These are phyloP conservation scores for Kodamaea hsintzibuensis DNA, from an alignment of 805 yeast genomes.

Conservation along the genomic window DNA sequence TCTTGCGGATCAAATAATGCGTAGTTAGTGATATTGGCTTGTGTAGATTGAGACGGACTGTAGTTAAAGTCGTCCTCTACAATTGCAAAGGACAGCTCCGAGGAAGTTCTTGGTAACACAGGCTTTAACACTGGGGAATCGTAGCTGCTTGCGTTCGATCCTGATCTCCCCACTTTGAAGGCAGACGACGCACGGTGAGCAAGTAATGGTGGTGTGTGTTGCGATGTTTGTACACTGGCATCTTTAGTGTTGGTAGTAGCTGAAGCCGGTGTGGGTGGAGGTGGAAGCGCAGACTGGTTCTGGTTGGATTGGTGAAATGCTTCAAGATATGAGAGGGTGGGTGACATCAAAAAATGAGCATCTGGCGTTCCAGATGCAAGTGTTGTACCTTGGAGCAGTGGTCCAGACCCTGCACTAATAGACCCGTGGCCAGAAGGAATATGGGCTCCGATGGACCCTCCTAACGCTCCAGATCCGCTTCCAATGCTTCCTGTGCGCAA, in stretches of 20 bases:
- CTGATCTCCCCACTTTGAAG: slow-evolving; percentile 16
- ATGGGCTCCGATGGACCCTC: background rate
- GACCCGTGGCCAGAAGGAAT: slow-evolving; percentile 9
- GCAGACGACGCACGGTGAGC: slow-evolving; percentile 11
- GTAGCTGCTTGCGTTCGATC: slow-evolving; percentile 42
- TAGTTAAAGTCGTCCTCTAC: slow-evolving; percentile 50
- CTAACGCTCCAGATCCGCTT: background rate
- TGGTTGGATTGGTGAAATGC: slow-evolving; percentile 9
- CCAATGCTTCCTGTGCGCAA: slow-evolving; percentile 9
- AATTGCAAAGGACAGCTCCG: slow-evolving; percentile 59
- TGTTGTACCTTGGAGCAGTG: background rate
- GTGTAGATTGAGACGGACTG: slow-evolving; percentile 24
- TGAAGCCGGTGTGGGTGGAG: slow-evolving; percentile 4
- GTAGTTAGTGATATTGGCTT: slow-evolving; percentile 32
- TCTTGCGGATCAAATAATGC: slow-evolving; percentile 77
- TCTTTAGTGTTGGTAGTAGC: background rate
- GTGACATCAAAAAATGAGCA: slow-evolving; percentile 13
- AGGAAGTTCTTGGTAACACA: slow-evolving; percentile 42
- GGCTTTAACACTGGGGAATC: slow-evolving; percentile 5
- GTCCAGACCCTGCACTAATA: background rate
- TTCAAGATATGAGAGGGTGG: slow-evolving; percentile 16
- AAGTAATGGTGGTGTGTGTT: slow-evolving; percentile 9
- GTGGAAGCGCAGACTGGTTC: background rate
- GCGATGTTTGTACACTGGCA: slow-evolving; percentile 1
- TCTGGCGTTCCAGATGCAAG: slow-evolving; percentile 9